phyloP scores from a whole-genome alignment of 2,329 filamentous ascomycete species.

The Dissoconium aciculare region DNA sequence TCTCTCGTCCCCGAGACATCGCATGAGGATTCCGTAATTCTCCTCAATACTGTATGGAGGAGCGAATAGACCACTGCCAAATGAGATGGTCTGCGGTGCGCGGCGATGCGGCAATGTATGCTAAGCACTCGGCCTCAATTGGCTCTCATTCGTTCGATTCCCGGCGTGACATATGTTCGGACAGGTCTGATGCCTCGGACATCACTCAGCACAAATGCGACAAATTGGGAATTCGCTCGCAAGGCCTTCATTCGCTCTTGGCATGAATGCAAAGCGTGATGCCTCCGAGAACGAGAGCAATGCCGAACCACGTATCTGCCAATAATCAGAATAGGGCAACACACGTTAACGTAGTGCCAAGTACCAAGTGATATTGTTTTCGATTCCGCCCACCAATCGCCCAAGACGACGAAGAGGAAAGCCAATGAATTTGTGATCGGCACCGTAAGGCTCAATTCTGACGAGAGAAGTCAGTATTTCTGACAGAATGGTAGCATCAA shows the following conservation, averaged over 20 bases:
- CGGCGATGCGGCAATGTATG: too few relatives aligned
- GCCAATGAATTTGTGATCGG: constrained; percentile 89
- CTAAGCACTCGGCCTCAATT: too few relatives aligned
- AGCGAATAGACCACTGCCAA: too few relatives aligned
- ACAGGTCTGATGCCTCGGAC: too few relatives aligned
- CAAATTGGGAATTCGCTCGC: too few relatives aligned
- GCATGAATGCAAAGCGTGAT: constrained; percentile 70
- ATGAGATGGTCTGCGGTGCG: too few relatives aligned
- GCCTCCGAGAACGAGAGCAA: constrained; percentile 61
- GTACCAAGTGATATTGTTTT: constrained; percentile 75
- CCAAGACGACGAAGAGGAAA: constrained; percentile 88
- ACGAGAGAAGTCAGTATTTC: constrained; percentile 3
- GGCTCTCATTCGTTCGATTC: too few relatives aligned
- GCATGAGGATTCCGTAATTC: too few relatives aligned
- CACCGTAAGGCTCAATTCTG: constrained; percentile 82
- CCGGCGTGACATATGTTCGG: too few relatives aligned
- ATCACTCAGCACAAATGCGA: too few relatives aligned
- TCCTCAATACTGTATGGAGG: too few relatives aligned
- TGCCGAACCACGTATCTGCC: constrained; percentile 67
- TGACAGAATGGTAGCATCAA: background rate
- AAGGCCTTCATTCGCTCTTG: constrained; percentile 24
- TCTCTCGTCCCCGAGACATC: too few relatives aligned
- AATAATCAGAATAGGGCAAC: constrained; percentile 6
- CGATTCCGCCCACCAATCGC: constrained; percentile 86
- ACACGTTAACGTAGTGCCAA: constrained; percentile 15